phyloP scores from a whole-genome alignment of 148 eudicot genomes.

The Fallopia convolvulus region DNA sequence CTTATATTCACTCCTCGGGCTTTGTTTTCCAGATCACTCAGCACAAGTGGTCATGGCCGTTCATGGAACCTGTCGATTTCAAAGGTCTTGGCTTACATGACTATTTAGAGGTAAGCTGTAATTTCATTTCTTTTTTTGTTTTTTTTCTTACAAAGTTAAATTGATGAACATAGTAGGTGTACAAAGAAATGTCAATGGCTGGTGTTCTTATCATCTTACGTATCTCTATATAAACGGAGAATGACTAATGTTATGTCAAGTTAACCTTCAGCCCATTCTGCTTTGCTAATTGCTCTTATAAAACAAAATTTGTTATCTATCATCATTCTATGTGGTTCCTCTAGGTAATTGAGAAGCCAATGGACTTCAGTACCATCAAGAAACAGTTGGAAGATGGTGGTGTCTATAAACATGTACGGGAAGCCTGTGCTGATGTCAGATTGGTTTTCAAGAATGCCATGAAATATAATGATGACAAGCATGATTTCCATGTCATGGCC shows the following conservation, averaged over 20 bases:
- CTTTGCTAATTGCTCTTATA: background rate
- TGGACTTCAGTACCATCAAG: constrained; percentile 87
- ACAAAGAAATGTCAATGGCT: background rate
- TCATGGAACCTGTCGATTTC: constrained; percentile 88
- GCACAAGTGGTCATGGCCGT: constrained; percentile 84
- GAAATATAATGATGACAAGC: constrained; percentile 80
- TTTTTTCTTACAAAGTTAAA: background rate
- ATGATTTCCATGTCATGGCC: constrained; percentile 69
- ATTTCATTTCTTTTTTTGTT: background rate
- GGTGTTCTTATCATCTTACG: background rate
- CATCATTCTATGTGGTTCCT: constrained; percentile 14
- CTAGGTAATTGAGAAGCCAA: constrained; percentile 82
- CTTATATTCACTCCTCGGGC: background rate
- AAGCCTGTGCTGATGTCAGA: constrained; percentile 72
- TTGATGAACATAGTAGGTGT: background rate
- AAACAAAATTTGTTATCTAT: constrained; percentile 3
- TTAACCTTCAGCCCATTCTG: background rate
- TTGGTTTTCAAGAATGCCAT: constrained; percentile 73
- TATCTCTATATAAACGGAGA: background rate
- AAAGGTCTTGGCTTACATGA: constrained; percentile 74
- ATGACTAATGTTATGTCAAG: background rate
- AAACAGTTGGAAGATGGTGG: constrained; percentile 79
- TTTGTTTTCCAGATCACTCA: constrained; percentile 49
- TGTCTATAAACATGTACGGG: constrained; percentile 80
- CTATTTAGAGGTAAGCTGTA: constrained; percentile 53